Evolutionary conservation across 345 rosid species (phyloP), one percentile per base, ranked within the genome.

Genomic region (Turnera subulata): DNA sequence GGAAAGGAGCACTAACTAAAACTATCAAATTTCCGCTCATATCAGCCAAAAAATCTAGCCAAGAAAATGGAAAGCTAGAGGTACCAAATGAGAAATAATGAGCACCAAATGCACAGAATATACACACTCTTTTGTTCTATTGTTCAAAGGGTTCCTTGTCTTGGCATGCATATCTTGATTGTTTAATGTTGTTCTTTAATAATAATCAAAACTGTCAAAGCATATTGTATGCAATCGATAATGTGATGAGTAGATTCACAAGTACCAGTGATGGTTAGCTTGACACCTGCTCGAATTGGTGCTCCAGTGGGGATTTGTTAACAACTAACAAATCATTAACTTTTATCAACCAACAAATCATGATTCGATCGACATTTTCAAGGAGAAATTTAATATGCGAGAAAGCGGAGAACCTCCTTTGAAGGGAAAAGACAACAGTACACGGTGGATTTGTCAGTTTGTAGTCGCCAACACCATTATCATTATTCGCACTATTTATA

Each of bases 401-500:
- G 22, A 38, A 21, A 38, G 20, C 19, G 12, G 5, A 14, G 11
- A 21, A 35, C 46, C 4, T 35, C 51, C 42, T 25, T 40, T 26
- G 26, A 40, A 25, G 29, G 42, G 44, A 59, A 39, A 62, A 17
- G 64, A 47, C 61, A 61, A 58, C 32, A 20, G 15, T 52, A 54
- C 70, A 67, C 62, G 42, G 16, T 50, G 73, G 61, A 63, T 53
- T 72, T 53, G 54, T 62, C 72, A 14, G 50, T 51, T 37, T 45
- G n/a, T 63, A 50, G 61, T 16, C 68, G 56, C 70, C 67, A 64
- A 6, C 9, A 10, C 58, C 70, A 65, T 58, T 65, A 66, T 32
- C 46, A 40, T 15, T 16, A 38, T 37, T 6, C 45, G 15, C 13
- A 40, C 14, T 10, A 4, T 40, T 4, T 40, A 3, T 11, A 40